Percentiles rank a stretch among this genome's conserved stretches.
Evolutionary conservation across 257 asterid species (phyloP).

Genomic region (Thymus mandschuricus): DNA sequence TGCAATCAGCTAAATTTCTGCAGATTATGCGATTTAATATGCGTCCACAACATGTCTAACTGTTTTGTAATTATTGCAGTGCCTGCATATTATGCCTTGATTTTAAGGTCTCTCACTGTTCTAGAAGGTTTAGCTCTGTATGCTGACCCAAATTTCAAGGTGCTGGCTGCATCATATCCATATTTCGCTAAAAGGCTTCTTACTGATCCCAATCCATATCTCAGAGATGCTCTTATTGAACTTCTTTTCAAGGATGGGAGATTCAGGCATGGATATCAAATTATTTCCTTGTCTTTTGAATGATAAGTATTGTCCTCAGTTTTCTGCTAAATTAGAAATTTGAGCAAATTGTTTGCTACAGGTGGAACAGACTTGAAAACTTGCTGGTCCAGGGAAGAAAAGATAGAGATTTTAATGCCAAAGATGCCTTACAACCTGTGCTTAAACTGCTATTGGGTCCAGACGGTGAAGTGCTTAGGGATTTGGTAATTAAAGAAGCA

Average conservation of each 20-base stretch:
- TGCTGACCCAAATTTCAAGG: slow-evolving; percentile 98
- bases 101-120: slow-evolving; percentile 97
- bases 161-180: slow-evolving; percentile 99
- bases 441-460: slow-evolving; percentile 84
- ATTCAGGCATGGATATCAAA: slow-evolving; percentile 72
- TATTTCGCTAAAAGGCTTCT: slow-evolving; percentile 98
- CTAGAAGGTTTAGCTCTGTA: slow-evolving; percentile 97
- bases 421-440: slow-evolving; percentile 96
- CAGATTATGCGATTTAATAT: slow-evolving; percentile 9
- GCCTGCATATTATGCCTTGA: slow-evolving; percentile 97
- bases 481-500: slow-evolving; percentile 86
- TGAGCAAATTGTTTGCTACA: slow-evolving; percentile 42
- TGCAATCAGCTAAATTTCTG: neutral
- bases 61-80: slow-evolving; percentile 62
- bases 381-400: slow-evolving; percentile 87
- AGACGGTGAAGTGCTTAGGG: slow-evolving; percentile 82
- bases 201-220: slow-evolving; percentile 98
- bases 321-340: slow-evolving; percentile 26
- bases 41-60: slow-evolving; percentile 29
- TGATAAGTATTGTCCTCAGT: slow-evolving; percentile 22
- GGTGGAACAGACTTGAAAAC: slow-evolving; percentile 99
- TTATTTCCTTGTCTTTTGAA: slow-evolving; percentile 22
- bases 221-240: slow-evolving; percentile 99
- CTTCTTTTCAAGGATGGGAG: slow-evolving; percentile 95
- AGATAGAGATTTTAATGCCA: slow-evolving; percentile 91